These are phyloP conservation scores for Blepharisma undulans DNA, from an alignment of 169 alveolate species.

Conservation along the genomic window DNA sequence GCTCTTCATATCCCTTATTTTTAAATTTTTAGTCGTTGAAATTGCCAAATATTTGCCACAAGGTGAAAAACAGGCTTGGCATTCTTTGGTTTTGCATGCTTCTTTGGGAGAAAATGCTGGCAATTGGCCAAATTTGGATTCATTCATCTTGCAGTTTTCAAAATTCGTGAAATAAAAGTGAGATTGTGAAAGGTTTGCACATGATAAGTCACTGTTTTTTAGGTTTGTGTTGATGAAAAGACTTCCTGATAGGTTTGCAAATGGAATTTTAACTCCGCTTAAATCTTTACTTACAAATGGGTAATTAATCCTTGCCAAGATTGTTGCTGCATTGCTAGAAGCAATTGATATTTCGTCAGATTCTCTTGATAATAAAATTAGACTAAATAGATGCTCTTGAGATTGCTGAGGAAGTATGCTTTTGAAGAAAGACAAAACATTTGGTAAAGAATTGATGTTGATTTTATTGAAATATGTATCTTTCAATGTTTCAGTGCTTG, in stretches of 20 bases:
- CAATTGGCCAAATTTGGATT: background rate
- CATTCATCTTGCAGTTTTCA: background rate
- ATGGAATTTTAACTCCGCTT: background rate
- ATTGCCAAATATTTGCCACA: no score
- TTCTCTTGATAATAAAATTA: no score
- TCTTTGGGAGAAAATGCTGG: background rate
- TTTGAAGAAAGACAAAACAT: no score
- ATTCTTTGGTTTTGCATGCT: no score
- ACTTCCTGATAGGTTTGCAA: background rate
- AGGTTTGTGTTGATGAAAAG: background rate
- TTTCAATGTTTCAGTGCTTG: no score
- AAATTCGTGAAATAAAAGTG: background rate
- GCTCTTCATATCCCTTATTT: no score
- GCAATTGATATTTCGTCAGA: background rate
- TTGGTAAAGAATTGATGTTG: no score
- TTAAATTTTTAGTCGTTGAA: no score
- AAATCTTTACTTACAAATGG: background rate
- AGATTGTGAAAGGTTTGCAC: background rate
- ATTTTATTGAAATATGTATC: no score
- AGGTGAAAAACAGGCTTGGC: no score
- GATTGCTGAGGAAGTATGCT: no score
- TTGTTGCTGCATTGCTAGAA: background rate
- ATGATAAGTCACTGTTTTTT: background rate
- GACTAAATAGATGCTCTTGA: no score
- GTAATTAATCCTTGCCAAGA: background rate